These are phyloP conservation scores for Chrysosporium keratinophilum DNA, from an alignment of 2,329 filamentous ascomycete species.

Conservation along the genomic window DNA sequence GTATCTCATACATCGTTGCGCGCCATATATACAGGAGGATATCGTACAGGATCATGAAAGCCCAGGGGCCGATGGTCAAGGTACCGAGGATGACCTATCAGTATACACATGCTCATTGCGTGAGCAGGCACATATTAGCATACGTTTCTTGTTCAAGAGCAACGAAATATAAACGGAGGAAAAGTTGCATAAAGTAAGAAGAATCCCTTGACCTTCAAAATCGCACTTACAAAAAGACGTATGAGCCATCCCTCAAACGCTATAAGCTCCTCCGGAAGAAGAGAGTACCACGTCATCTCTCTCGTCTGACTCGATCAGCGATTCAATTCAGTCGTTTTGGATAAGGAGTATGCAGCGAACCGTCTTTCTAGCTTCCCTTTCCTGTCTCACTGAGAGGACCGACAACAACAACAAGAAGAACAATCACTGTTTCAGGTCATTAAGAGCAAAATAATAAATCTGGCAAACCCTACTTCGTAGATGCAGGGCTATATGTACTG, in stretches of 20 bases:
- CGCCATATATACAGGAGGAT: slow-evolving; percentile 52
- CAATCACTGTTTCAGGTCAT: too few relatives aligned
- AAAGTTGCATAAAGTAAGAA: background rate
- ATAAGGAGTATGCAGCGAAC: background rate
- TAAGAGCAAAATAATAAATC: too few relatives aligned
- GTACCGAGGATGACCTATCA: slow-evolving; percentile 51
- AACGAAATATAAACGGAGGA: background rate
- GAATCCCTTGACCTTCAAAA: slow-evolving; percentile 5
- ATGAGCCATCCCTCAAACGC: slow-evolving; percentile 53
- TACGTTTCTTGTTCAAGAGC: background rate
- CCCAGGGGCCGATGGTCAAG: slow-evolving; percentile 54
- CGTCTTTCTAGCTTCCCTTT: background rate
- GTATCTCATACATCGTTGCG: slow-evolving; percentile 48
- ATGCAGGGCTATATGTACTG: background rate
- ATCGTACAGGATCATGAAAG: slow-evolving; percentile 53
- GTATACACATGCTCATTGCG: background rate
- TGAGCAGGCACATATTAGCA: background rate
- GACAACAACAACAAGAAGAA: too few relatives aligned
- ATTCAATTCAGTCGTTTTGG: background rate
- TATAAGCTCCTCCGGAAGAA: slow-evolving; percentile 50
- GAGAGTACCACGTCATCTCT: slow-evolving; percentile 54
- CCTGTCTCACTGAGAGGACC: too few relatives aligned
- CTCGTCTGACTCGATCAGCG: background rate
- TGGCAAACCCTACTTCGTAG: too few relatives aligned
- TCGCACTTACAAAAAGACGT: slow-evolving; percentile 49